These are phyloP conservation scores for Gremmenia infestans DNA, from an alignment of 2,329 filamentous ascomycete genomes.

Conservation along the genomic window DNA sequence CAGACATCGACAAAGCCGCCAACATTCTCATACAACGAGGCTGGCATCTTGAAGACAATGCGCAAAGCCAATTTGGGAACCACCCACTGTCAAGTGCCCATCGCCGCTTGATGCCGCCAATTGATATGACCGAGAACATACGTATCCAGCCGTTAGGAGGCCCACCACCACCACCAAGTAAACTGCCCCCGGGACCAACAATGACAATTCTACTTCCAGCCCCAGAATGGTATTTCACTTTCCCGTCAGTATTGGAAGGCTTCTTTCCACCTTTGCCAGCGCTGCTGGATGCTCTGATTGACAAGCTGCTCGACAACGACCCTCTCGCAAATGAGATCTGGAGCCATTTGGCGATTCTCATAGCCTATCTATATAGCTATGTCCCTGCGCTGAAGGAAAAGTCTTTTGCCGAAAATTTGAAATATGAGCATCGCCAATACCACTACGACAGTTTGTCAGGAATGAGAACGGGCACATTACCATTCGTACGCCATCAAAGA, in stretches of 20 bases:
- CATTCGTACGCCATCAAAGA: conserved; percentile 9
- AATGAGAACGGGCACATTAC: conserved; percentile 6
- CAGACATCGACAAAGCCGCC: conserved; percentile 18
- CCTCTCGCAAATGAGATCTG: background rate
- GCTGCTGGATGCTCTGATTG: conserved; percentile 10
- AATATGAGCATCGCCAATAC: conserved; percentile 14
- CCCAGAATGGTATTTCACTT: conserved; percentile 6
- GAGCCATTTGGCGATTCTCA: background rate
- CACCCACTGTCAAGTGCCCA: background rate
- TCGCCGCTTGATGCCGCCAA: conserved; percentile 4
- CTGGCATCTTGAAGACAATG: conserved; percentile 6
- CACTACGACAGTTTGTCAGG: conserved; percentile 11
- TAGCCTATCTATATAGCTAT: conserved; percentile 9
- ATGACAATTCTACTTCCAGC: conserved; percentile 9
- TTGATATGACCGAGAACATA: background rate
- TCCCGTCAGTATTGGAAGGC: background rate
- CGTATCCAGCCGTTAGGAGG: no score
- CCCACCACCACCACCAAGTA: background rate
- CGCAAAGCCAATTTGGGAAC: background rate
- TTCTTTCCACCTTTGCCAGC: conserved; percentile 4
- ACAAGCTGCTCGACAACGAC: conserved; percentile 2
- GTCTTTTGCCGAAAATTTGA: conserved; percentile 8
- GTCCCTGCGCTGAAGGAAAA: conserved; percentile 5
- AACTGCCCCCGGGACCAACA: background rate
- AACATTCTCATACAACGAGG: conserved; percentile 10